Conservation (phyloP, 805 yeast species). For the Cyberlindnera galapagoensis region DNA sequence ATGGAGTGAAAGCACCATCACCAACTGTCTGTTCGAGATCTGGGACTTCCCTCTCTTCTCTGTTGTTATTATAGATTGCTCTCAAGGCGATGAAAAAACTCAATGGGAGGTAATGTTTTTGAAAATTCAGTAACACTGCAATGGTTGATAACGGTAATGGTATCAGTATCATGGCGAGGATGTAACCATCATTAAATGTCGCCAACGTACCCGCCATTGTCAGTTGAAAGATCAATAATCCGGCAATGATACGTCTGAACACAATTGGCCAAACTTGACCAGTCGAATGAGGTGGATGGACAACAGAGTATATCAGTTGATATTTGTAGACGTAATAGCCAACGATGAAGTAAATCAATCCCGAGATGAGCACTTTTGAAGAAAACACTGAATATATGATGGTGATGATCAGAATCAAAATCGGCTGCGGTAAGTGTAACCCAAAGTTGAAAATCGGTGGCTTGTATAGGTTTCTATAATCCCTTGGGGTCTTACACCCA, state of each 20-base stretch:
- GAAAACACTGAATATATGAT: conserved; percentile 86
- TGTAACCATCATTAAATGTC: conserved; percentile 68
- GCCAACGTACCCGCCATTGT: conserved; percentile 91
- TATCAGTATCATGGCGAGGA: conserved; percentile 59
- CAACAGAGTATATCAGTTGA: conserved; percentile 82
- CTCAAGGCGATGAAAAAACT: conserved; percentile 82
- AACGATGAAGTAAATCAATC: conserved; percentile 72
- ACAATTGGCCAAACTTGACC: conserved; percentile 95
- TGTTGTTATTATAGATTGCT: conserved; percentile 57
- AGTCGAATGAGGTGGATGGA: conserved; percentile 94
- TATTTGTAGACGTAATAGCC: conserved; percentile 90
- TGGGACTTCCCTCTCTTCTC: conserved; percentile 31
- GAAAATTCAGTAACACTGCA: conserved; percentile 70
- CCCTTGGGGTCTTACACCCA: conserved; percentile 76
- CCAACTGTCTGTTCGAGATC: conserved; percentile 18
- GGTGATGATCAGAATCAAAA: conserved; percentile 77
- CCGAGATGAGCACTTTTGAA: conserved; percentile 78
- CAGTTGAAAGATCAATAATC: conserved; percentile 76
- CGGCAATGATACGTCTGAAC: conserved; percentile 74
- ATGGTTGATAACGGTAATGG: conserved; percentile 74
- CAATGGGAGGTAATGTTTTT: conserved; percentile 73
- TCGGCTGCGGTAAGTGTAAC: conserved; percentile 84
- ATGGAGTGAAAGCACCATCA: conserved; percentile 17
- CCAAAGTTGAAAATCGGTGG: conserved; percentile 96
- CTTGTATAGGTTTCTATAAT: conserved; percentile 62